Base-by-base conservation (phyloP, 257 asterid genomes). In the Nicotiana sylvestris region DNA sequence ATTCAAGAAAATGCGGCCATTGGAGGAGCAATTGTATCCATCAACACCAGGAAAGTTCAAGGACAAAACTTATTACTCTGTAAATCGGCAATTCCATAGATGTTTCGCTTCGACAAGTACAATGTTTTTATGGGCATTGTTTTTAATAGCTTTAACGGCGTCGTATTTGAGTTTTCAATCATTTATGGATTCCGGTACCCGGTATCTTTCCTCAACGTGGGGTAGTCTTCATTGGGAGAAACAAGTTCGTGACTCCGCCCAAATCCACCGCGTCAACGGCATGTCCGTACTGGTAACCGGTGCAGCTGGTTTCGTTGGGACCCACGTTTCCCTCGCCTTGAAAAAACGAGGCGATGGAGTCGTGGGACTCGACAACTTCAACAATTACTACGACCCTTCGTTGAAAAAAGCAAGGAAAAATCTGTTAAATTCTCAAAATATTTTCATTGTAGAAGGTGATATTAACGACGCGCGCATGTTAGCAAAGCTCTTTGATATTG, bases 81-180 rank as follows among this genome's bases (percentile, higher is more conserved):
- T 18, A 15, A 76, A 81, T 56, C 37, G 82, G 12, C 84, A 81
- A 55, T 27, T 81, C 30, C 65, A 84, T 9, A 76, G 85, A 0
- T 84, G 87, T 77, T 84, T 84, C 25, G 62, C 87, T 32, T 84
- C 87, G 4, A 84, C 87, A 0, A 84, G 81, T 51, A 84, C 84
- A 13, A 49, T 84, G 86, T 84, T 84, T 55, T 37, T 84, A 55
- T 84, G 87, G 87, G 87, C 85, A 4, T 57, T 84, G 15, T 84
- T 84, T 62, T 55, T 84, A 21, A 39, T 84, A 4, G 87, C 87
- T 18, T 53, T 84, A 66, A 84, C 87, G 29, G 85, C 85, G 30
- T 81, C 87, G 53, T 84, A 84, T 81, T 55, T 81, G 82, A 84
- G 87, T 39, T 84, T 84, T 70, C 85, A 81, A 25, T 84, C 87